Percentiles rank a stretch among this genome's conserved stretches.
Conservation (phyloP, 73 alveolate species). For the Paramecium pentaurelia region DNA sequence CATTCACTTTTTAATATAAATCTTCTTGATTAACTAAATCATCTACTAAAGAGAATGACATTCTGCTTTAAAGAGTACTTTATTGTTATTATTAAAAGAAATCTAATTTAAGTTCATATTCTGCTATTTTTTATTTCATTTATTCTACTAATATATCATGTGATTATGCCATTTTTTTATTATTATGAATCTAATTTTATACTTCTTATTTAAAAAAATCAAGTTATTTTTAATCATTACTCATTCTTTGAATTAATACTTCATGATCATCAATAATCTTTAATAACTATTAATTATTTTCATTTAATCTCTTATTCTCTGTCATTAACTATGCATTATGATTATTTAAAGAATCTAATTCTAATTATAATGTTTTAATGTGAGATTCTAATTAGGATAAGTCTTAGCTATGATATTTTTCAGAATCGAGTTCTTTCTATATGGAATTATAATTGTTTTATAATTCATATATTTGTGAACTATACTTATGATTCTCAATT, state of each 20-base stretch:
- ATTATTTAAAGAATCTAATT: background rate
- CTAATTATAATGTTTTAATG: background rate
- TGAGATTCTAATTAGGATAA: background rate
- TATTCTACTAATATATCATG: background rate
- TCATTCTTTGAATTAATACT: background rate
- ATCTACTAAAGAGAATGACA: background rate
- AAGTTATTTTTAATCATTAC: background rate
- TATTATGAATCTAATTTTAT: background rate
- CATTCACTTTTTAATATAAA: background rate
- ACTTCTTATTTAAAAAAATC: background rate
- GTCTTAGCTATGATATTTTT: background rate
- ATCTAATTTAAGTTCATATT: background rate
- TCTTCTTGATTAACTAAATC: background rate
- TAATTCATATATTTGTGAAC: background rate
- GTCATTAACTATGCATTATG: background rate
- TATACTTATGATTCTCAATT: background rate
- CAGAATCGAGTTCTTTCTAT: background rate
- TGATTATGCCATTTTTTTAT: background rate
- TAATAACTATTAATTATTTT: background rate
- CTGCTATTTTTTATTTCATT: background rate
- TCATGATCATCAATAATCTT: background rate
- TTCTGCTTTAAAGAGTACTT: background rate
- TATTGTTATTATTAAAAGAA: background rate
- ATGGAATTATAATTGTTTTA: background rate
- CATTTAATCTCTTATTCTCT: slow-evolving; percentile 25